phyloP scores from a whole-genome alignment of 202 grass and related monocot genomes.

The Bolboschoenoplectus hybrid region DNA sequence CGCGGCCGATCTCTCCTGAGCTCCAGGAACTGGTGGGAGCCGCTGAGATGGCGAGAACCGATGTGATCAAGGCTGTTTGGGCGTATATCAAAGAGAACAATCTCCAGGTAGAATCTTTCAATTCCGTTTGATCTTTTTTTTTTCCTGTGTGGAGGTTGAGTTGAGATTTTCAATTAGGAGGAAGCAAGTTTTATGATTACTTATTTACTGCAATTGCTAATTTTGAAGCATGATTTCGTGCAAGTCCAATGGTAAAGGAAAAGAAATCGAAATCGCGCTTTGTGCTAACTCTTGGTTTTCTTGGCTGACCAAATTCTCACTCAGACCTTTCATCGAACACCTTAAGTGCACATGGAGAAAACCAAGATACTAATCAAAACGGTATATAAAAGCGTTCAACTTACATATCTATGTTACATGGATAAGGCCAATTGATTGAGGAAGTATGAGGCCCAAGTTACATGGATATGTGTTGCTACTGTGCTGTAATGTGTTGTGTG shows the following conservation, averaged over 20 bases:
- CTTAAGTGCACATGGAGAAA: background rate
- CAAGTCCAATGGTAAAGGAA: background rate
- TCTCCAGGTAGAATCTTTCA: conserved; percentile 45
- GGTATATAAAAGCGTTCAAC: too few relatives aligned
- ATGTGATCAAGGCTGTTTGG: conserved; percentile 71
- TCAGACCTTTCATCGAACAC: background rate
- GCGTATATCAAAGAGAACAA: conserved; percentile 75
- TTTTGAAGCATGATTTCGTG: background rate
- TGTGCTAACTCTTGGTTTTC: background rate
- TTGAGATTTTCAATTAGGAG: background rate
- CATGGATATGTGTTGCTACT: too few relatives aligned
- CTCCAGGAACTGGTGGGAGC: conserved; percentile 69
- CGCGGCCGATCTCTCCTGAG: conserved; percentile 60
- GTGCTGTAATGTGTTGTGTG: too few relatives aligned
- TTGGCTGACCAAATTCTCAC: background rate
- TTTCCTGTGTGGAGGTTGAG: background rate
- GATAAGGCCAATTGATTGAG: too few relatives aligned
- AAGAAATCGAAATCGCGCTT: background rate
- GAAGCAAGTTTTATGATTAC: background rate
- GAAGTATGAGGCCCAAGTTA: too few relatives aligned
- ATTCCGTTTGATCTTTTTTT: background rate
- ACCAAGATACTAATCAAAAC: too few relatives aligned
- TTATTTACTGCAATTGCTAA: background rate
- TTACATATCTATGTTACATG: too few relatives aligned
- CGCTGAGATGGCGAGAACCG: conserved; percentile 60